Conservation (phyloP, 2,329 filamentous ascomycete genomes). For the Aspergillus unguis region DNA sequence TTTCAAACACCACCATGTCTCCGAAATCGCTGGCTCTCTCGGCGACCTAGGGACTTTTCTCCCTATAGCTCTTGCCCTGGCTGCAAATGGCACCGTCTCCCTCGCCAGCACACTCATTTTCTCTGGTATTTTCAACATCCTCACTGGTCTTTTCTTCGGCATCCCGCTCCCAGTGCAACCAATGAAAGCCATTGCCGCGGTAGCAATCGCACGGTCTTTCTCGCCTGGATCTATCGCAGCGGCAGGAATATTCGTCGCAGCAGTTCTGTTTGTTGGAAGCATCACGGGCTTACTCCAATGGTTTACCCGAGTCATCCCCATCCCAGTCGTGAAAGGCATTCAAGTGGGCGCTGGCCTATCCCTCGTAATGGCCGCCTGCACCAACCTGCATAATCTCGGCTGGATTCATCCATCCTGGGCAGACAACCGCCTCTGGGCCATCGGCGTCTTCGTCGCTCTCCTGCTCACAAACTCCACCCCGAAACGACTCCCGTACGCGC, state of each 20-base stretch:
- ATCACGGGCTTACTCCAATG: conserved; percentile 72
- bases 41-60: conserved; percentile 88
- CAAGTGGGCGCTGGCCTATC: conserved; percentile 88
- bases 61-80: conserved; percentile 82
- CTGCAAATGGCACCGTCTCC: conserved; percentile 72
- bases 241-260: conserved; percentile 75
- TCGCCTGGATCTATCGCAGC: conserved; percentile 70
- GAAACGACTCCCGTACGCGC: conserved; percentile 71
- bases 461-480: conserved; percentile 61
- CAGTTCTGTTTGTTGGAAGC: conserved; percentile 71
- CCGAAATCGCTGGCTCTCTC: conserved; percentile 83
- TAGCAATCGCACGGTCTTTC: conserved; percentile 71
- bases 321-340: conserved; percentile 89
- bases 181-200: conserved; percentile 84
- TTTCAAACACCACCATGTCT: conserved; percentile 54
- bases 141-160: conserved; percentile 78
- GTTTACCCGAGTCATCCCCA: conserved; percentile 71
- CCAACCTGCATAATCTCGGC: conserved; percentile 62
- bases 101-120: conserved; percentile 83
- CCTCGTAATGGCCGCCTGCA: conserved; percentile 73
- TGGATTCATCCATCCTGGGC: conserved; percentile 65
- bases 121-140: conserved; percentile 79
- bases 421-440: conserved; percentile 75
- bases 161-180: conserved; percentile 90
- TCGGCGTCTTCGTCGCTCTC: conserved; percentile 69